These are phyloP conservation scores for Alnus rubra DNA, from an alignment of 306 rosid genomes.

Conservation along the genomic window DNA sequence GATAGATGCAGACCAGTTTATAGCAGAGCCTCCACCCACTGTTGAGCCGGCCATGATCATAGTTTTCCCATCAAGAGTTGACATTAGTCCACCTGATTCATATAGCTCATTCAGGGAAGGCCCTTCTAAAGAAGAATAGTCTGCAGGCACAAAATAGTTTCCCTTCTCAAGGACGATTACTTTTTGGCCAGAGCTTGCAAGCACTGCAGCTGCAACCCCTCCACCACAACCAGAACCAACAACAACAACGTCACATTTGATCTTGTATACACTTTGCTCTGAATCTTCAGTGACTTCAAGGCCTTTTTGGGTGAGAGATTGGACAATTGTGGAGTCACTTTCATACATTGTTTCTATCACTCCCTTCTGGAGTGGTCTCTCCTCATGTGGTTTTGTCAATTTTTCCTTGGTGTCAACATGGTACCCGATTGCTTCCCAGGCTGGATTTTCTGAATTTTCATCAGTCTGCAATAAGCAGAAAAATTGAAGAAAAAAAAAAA, in stretches of 20 bases:
- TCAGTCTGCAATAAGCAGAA: slow-evolving; percentile 47
- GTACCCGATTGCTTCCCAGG: slow-evolving; percentile 80
- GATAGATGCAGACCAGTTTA: slow-evolving; percentile 93
- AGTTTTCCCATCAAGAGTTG: slow-evolving; percentile 68
- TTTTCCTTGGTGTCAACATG: slow-evolving; percentile 53
- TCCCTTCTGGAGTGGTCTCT: slow-evolving; percentile 81
- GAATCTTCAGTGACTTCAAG: slow-evolving; percentile 56
- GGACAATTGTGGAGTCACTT: slow-evolving; percentile 50
- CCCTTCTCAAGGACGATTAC: slow-evolving; percentile 87
- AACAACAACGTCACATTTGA: slow-evolving; percentile 84
- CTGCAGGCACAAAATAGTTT: slow-evolving; percentile 68
- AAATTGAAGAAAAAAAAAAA: not conserved
- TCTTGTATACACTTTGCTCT: slow-evolving; percentile 43
- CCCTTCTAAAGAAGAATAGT: slow-evolving; percentile 85
- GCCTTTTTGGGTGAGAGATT: slow-evolving; percentile 66
- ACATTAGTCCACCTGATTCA: slow-evolving; percentile 62
- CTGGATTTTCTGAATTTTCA: slow-evolving; percentile 48
- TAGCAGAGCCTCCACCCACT: slow-evolving; percentile 90
- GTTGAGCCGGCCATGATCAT: slow-evolving; percentile 87
- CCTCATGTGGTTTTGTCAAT: slow-evolving; percentile 28
- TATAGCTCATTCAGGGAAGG: slow-evolving; percentile 71
- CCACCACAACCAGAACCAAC: slow-evolving; percentile 96
- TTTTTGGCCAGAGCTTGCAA: slow-evolving; percentile 77
- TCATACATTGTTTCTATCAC: slow-evolving; percentile 58
- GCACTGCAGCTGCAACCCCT: slow-evolving; percentile 96